phyloP scores from a whole-genome alignment of 1,284 basidiomycete species.

The Ceratobasidium sp. region DNA sequence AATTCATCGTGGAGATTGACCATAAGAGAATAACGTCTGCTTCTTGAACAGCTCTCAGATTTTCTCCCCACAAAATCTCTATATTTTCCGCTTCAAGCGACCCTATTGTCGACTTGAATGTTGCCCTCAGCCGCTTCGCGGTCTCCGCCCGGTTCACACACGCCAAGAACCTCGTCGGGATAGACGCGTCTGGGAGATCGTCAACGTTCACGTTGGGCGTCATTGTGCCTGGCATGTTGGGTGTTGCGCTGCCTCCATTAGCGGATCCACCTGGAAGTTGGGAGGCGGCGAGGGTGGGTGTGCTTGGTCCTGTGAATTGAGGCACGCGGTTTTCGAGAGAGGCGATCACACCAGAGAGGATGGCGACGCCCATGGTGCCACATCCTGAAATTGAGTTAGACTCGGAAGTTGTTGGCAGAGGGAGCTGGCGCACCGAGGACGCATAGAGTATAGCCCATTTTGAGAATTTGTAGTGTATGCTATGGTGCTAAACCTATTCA shows the following conservation, averaged over 20 bases:
- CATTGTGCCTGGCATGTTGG: conserved; percentile 56
- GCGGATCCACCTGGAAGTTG: conserved; percentile 40
- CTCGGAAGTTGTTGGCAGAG: conserved; percentile 1
- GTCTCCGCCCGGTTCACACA: conserved; percentile 87
- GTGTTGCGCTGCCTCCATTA: conserved; percentile 84
- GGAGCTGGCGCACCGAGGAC: conserved; percentile 54
- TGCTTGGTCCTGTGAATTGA: conserved; percentile 38
- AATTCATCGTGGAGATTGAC: conserved; percentile 59
- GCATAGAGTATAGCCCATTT: conserved; percentile 61
- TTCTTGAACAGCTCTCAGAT: conserved; percentile 76
- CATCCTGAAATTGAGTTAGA: conserved; percentile 70
- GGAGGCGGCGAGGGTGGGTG: conserved; percentile 49
- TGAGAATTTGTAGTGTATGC: conserved; percentile 40
- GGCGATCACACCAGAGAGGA: conserved; percentile 89
- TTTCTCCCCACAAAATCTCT: conserved; percentile 75
- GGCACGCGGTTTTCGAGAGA: conserved; percentile 67
- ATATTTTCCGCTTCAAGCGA: conserved; percentile 59
- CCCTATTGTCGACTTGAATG: conserved; percentile 59
- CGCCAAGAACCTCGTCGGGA: conserved; percentile 87
- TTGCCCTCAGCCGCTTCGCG: conserved; percentile 72
- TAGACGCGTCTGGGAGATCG: conserved; percentile 66
- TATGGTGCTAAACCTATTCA: neutral
- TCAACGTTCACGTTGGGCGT: conserved; percentile 49
- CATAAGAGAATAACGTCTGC: conserved; percentile 90
- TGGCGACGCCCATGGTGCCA: conserved; percentile 98